Base-by-base conservation (phyloP, 1,139 yeast species). In the Hemisphaericaspora xylanilytica region DNA sequence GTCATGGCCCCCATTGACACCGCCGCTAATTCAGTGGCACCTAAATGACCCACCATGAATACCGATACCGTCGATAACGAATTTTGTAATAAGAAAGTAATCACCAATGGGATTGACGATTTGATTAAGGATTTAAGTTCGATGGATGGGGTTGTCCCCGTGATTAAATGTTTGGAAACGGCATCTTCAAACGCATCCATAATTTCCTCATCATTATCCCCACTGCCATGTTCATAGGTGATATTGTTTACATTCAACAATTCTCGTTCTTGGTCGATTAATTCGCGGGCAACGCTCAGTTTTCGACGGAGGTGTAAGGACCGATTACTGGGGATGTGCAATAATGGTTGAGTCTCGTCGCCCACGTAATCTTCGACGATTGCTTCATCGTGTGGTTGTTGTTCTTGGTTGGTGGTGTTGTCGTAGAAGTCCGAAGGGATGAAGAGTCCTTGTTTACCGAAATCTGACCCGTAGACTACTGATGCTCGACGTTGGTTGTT, bases 1-100 rank as follows among this genome's bases (percentile, higher is more conserved):
- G 80, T 74, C 82, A 78, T 78, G 3, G 80, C 70, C n/a, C 82
- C 82, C 65, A 78, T 67, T 2, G 80, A 73, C 14, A 77, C 81
- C 3, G 82, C 82, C 3, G 81, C 82, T 42, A 78, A 65, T 40
- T 78, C 81, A 20, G 73, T 68, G 1, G 80, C 75, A 7, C 82
- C 81, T 29, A 78, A 62, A 46, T 76, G 81, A 12, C 84, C 83
- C 21, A 78, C 82, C 15, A 74, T 70, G 48, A 78, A 73, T 7
- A 78, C 78, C 1, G 81, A 76, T 13, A 77, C 79, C 1, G 80
- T 75, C 8, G 80, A 72, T 15, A 78, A 58, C 1, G 83, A 77
- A 46, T 73, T 74, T 50, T 78, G 81, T 33, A 78, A 58, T 18
- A 78, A 58, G 42, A 78, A 78, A 0, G 84, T 78, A 34, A 73